These are phyloP conservation scores for Rhodotorula paludigena DNA, from an alignment of 768 basidiomycete genomes.

Conservation along the genomic window DNA sequence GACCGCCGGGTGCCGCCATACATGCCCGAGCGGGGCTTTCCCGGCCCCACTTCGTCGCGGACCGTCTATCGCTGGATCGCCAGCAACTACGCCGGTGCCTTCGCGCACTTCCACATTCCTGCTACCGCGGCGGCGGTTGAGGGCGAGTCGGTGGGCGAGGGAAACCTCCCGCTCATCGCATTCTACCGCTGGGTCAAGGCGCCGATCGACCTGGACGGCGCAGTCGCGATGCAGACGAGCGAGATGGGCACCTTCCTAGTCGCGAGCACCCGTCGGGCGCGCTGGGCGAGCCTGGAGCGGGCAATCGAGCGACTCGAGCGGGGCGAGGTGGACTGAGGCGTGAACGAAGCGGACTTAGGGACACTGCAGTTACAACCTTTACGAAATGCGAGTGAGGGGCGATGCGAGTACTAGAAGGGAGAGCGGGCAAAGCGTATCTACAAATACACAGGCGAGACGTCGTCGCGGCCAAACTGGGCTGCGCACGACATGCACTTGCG, in stretches of 20 bases:
- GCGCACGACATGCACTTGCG: conserved; percentile 91
- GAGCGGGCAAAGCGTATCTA: too few relatives aligned
- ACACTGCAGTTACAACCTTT: not conserved
- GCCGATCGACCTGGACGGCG: not conserved
- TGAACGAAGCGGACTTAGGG: not conserved
- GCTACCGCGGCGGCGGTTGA: not conserved
- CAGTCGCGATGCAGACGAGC: not conserved
- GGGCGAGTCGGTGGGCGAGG: not conserved
- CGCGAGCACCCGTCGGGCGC: not conserved
- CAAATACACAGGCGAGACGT: conserved; percentile 56
- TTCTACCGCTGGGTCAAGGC: not conserved
- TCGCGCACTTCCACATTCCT: not conserved
- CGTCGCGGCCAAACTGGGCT: conserved; percentile 70
- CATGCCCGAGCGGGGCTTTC: too few relatives aligned
- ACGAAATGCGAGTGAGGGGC: not conserved
- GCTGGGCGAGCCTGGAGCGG: not conserved
- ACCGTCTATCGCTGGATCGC: not conserved
- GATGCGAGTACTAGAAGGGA: not conserved
- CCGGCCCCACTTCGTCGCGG: not conserved
- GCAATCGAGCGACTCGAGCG: too few relatives aligned
- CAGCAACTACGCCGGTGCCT: not conserved
- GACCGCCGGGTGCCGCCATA: not conserved
- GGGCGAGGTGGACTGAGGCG: not conserved
- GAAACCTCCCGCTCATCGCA: not conserved
- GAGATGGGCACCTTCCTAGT: not conserved